Base-by-base conservation (phyloP, 2,329 filamentous ascomycete genomes). In the Ceratocystis cacaofunesta region DNA sequence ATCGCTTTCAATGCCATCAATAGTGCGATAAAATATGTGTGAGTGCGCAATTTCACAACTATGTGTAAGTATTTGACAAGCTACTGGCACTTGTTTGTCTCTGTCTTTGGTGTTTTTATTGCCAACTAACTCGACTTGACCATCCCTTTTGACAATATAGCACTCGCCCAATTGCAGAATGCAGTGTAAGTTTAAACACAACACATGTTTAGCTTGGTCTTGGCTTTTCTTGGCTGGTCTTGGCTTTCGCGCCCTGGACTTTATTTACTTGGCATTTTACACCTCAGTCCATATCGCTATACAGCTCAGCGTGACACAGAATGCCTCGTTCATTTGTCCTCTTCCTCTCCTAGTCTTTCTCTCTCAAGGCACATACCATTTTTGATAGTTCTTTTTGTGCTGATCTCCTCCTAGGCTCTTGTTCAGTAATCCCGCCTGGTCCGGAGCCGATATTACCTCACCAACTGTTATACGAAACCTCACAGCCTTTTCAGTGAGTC, bases 351-450 rank as follows among this genome's bases (percentile, higher is more conserved):
- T 50, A 8, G 46, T 22, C 46, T 52, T 52, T 3, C n/a, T 10
- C 7, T 52, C 32, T 22, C 62, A 44, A 43, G 43, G 12, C 3
- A 28, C 43, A 28, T 12, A 28, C 7, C 61, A 43, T 62, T 41
- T 63, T 60, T 48, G 64, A 17, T 6, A 52, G 12, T 12, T 52
- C 22, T 17, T 19, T 55, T 19, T 22, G 22, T 62, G 61, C 25
- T 60, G 69, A 36, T 68, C 67, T 32, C 67, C 57, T 10, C 65
- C 52, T 32, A 84, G 82, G 74, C 78, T 84, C 72, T 76, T 85
- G 68, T 82, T 85, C 73, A 84, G 79, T 74, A 83, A 84, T 73
- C 82, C 82, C 36, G 77, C 77, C 65, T 84, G 79, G 78, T 75
- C 74, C 64, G 79, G 79, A 69, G 76, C 76, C 64, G 76, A 75